Percentiles rank a stretch among this genome's conserved stretches.
Conservation (phyloP, 768 basidiomycete species). For the Rhizopogon roseolus region DNA sequence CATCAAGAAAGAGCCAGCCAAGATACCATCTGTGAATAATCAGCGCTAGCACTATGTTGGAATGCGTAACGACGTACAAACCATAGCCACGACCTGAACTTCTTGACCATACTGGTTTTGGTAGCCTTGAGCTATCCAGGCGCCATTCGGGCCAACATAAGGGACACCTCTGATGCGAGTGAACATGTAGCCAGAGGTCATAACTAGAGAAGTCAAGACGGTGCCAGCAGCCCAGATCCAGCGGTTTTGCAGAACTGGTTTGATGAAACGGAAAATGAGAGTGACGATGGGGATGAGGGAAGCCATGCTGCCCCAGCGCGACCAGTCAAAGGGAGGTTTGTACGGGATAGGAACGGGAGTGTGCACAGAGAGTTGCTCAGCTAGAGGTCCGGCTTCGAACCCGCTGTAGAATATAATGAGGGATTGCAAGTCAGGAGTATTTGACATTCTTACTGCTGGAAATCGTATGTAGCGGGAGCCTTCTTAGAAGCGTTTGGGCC, state of each 20-base stretch:
- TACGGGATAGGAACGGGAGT: conserved; percentile 83
- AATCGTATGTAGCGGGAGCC: conserved; percentile 67
- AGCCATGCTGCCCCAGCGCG: conserved; percentile 43
- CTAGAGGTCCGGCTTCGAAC: conserved; percentile 74
- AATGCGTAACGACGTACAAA: conserved; percentile 58
- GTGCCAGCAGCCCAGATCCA: conserved; percentile 77
- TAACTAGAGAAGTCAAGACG: conserved; percentile 62
- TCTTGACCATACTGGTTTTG: conserved; percentile 92
- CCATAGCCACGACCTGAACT: conserved; percentile 76
- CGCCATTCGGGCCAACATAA: conserved; percentile 55
- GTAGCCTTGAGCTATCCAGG: conserved; percentile 87
- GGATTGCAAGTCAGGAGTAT: neutral
- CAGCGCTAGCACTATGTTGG: neutral
- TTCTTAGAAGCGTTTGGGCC: conserved; percentile 59
- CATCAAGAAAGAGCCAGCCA: conserved; percentile 76
- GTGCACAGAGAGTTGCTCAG: conserved; percentile 65
- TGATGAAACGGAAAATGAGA: conserved; percentile 54
- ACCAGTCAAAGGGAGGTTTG: conserved; percentile 72
- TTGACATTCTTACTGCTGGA: conserved; percentile 53
- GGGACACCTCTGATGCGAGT: conserved; percentile 83
- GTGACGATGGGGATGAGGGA: conserved; percentile 43
- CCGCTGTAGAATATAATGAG: conserved; percentile 47
- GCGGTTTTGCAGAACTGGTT: conserved; percentile 61
- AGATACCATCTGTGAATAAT: conserved; percentile 65
- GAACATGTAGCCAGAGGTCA: conserved; percentile 97